Evolutionary conservation across 1,139 yeast genomes (phyloP), one percentile per base, ranked within the genome.

Genomic region (Citeromyces hawaiiensis): DNA sequence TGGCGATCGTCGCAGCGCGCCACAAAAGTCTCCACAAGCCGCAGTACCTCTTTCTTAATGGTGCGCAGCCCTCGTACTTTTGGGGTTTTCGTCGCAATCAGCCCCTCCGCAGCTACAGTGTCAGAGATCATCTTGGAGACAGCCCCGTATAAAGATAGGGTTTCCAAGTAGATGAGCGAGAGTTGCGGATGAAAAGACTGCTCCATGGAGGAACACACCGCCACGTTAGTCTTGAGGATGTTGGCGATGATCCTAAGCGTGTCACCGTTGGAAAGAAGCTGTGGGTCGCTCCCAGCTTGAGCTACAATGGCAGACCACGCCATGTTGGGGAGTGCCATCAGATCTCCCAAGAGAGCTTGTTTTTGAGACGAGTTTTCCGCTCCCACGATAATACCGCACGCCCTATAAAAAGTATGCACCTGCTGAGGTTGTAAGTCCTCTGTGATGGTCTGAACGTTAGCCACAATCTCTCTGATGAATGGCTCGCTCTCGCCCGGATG

Each of bases 401-500:
- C 97, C 63, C 86, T 96, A 58, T 91, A 91, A 56, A 91, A 91
- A 2, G 97, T 87, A 58, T 91, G 98, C 21, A 91, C 95, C 60
- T 91, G 99, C 59, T 88, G 97, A 19, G 98, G 96, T 53, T 81
- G 93, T 52, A 91, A 70, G 57, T 91, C 97, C 45, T 83, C 86
- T 3, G 98, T 93, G 44, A 87, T 88, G 39, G 70, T 66, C 58
- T 83, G 93, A 46, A 93, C 79, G 50, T 78, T 80, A 48, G 78
- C 70, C 43, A 91, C 85, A 48, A 91, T 88, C 48, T 87, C 95
- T 54, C 83, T 83, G 48, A 91, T 85, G 52, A 91, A 91, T 16
- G 98, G 96, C 56, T 82, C 94, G n/a, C 71, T 57, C 61, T 93
- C 98, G 47, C 80, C 82, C 14, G 76, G 73, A 61, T 91, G 97